Percentiles rank a stretch among this genome's conserved stretches.
phyloP scores from a whole-genome alignment of 2,329 filamentous ascomycete species.

The Aspergillus vadensis region DNA sequence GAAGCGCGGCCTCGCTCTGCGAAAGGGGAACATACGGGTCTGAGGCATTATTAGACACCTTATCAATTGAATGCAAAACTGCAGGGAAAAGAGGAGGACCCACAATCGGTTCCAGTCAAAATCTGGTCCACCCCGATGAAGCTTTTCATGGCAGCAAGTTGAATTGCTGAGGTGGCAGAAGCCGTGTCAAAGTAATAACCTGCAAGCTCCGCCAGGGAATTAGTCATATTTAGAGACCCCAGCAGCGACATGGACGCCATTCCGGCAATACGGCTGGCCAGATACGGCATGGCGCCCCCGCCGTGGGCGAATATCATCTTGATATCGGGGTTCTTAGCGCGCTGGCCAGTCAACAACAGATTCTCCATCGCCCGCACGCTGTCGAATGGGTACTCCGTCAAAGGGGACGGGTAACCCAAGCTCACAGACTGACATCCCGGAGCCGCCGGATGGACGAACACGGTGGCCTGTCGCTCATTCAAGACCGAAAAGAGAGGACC shows the following conservation, averaged over 20 bases:
- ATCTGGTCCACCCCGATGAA: slow-evolving; percentile 24
- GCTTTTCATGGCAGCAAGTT: slow-evolving; percentile 27
- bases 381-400: slow-evolving; percentile 32
- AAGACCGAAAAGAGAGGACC: neutral
- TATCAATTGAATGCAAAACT: neutral
- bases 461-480: neutral
- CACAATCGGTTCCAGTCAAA: slow-evolving; percentile 31
- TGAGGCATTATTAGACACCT: slow-evolving; percentile 7
- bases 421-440: slow-evolving; percentile 6
- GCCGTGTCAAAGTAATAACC: slow-evolving; percentile 22
- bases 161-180: slow-evolving; percentile 25
- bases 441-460: slow-evolving; percentile 6
- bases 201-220: slow-evolving; percentile 22
- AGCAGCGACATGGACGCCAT: slow-evolving; percentile 21
- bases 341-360: slow-evolving; percentile 23
- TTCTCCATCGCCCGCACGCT: slow-evolving; percentile 28
- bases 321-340: slow-evolving; percentile 21
- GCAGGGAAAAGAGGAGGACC: neutral
- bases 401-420: slow-evolving; percentile 14
- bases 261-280: slow-evolving; percentile 25
- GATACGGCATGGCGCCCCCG: slow-evolving; percentile 27
- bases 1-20: slow-evolving; percentile 13
- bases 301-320: slow-evolving; percentile 29
- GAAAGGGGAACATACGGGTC: slow-evolving; percentile 25
- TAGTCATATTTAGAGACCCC: slow-evolving; percentile 19